Evolutionary conservation across 2,329 filamentous ascomycete genomes (phyloP).

Genomic region (Pseudocercospora cruenta): DNA sequence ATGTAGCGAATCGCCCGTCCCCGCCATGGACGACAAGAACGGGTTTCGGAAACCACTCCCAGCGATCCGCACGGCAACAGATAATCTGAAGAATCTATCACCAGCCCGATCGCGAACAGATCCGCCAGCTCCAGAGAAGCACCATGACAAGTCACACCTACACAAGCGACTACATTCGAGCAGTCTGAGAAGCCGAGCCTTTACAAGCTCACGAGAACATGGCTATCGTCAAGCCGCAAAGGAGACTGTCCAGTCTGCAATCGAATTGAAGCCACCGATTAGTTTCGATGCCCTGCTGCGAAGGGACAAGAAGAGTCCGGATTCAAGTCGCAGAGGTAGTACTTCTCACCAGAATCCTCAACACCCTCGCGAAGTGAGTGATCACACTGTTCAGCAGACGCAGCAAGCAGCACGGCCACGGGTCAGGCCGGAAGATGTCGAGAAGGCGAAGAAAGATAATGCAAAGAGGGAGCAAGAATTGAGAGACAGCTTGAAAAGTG

Average conservation of each 20-base stretch:
- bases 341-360: constrained; percentile 12
- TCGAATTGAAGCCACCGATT: constrained; percentile 49
- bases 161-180: constrained; percentile 28
- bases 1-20: not conserved
- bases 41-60: constrained; percentile 23
- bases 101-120: constrained; percentile 29
- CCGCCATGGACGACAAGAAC: constrained; percentile 12
- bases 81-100: constrained; percentile 9
- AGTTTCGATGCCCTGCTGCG: constrained; percentile 49
- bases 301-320: constrained; percentile 36
- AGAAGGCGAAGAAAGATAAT: constrained; percentile 42
- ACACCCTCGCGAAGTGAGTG: constrained; percentile 2
- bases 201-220: constrained; percentile 27
- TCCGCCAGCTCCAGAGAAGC: constrained; percentile 19
- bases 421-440: constrained; percentile 46
- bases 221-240: constrained; percentile 38
- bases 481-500: constrained; percentile 44
- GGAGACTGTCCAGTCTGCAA: constrained; percentile 50
- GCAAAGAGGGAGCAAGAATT: constrained; percentile 47
- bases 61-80: constrained; percentile 21
- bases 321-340: constrained; percentile 31
- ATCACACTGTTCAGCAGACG: constrained; percentile 10
- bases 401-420: constrained; percentile 24
- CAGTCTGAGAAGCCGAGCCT: constrained; percentile 28
- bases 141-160: constrained; percentile 25